A percentile compares a stretch with the other conserved stretches of the same genome.
phyloP scores from a whole-genome alignment of 179 eudicot genomes.

The Camellia oleifera region DNA sequence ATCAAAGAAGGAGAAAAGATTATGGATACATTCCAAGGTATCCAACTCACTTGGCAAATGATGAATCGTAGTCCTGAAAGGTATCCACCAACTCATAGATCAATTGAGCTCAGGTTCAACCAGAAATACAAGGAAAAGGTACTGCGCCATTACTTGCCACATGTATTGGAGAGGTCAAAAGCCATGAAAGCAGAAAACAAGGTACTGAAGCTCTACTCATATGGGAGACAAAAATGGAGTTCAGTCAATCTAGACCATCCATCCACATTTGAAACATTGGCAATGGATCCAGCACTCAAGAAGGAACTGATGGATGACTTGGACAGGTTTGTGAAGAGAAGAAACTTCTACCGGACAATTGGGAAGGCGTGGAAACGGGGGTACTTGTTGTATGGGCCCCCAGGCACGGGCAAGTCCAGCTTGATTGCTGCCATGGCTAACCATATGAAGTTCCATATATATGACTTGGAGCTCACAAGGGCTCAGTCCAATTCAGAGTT shows the following conservation, averaged over 20 bases:
- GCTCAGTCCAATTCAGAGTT: conserved; percentile 25
- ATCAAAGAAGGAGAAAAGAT: conserved; percentile 34
- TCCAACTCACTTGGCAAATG: conserved; percentile 32
- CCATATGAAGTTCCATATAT: conserved; percentile 32
- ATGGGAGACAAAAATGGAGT: not conserved
- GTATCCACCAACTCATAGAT: not conserved
- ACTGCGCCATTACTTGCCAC: conserved; percentile 28
- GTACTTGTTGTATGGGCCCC: conserved; percentile 35
- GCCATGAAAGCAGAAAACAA: conserved; percentile 19
- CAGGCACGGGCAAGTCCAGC: conserved; percentile 39
- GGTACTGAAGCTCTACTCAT: conserved; percentile 21
- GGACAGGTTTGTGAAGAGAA: conserved; percentile 32
- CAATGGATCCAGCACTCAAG: conserved; percentile 33
- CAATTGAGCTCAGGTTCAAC: conserved; percentile 30
- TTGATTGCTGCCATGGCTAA: conserved; percentile 44
- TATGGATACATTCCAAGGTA: conserved; percentile 28
- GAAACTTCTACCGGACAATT: conserved; percentile 24
- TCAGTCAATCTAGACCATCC: conserved; percentile 36
- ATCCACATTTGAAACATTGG: conserved; percentile 42
- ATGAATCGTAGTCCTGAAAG: conserved; percentile 6
- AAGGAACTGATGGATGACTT: conserved; percentile 23
- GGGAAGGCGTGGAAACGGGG: conserved; percentile 45
- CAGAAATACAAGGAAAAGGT: conserved; percentile 19
- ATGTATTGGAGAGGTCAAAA: conserved; percentile 23
- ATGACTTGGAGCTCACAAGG: conserved; percentile 32